Percentiles rank a stretch among this genome's conserved stretches.
Conservation (phyloP, 2,329 filamentous ascomycete genomes). For the Colletotrichum neosansevieriae region DNA sequence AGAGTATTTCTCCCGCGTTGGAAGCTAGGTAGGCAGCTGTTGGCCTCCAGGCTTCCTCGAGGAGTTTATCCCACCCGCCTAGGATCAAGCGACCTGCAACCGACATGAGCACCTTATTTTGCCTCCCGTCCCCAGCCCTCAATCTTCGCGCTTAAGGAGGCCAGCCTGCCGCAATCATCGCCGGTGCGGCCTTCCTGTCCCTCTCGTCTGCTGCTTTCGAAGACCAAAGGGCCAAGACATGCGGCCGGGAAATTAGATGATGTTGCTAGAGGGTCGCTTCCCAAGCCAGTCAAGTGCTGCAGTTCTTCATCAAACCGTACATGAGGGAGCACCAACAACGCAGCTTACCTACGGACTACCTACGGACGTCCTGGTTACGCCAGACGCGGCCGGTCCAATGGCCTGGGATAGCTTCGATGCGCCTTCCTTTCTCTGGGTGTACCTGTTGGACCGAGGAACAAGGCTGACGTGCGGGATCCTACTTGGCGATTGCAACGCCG, state of each 20-base stretch:
- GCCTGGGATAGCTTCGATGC: not conserved
- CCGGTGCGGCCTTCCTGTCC: not conserved
- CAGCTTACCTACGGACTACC: slow-evolving; percentile 11
- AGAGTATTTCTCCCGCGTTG: too few species aligned
- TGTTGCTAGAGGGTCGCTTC: slow-evolving; percentile 33
- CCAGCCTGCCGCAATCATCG: not conserved
- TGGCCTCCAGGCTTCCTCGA: too few species aligned
- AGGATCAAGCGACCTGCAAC: slow-evolving; percentile 7
- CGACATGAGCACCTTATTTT: slow-evolving; percentile 19
- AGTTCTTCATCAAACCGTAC: slow-evolving; percentile 35
- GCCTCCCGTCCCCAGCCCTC: not conserved
- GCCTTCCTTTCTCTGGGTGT: not conserved
- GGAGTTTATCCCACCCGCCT: too few species aligned
- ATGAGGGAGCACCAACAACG: slow-evolving; percentile 12
- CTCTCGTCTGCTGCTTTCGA: slow-evolving; percentile 20
- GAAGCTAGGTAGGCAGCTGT: too few species aligned
- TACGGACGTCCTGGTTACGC: not conserved
- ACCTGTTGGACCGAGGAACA: slow-evolving; percentile 8
- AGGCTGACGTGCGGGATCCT: slow-evolving; percentile 11
- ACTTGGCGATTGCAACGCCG: slow-evolving; percentile 28
- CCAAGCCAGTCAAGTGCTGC: slow-evolving; percentile 22
- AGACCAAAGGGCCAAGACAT: slow-evolving; percentile 19
- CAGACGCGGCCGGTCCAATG: slow-evolving; percentile 1
- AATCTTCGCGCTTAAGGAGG: too few species aligned
- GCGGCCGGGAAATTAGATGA: slow-evolving; percentile 30